phyloP scores from a whole-genome alignment of 768 basidiomycete species.

The Gymnopilus junonius region DNA sequence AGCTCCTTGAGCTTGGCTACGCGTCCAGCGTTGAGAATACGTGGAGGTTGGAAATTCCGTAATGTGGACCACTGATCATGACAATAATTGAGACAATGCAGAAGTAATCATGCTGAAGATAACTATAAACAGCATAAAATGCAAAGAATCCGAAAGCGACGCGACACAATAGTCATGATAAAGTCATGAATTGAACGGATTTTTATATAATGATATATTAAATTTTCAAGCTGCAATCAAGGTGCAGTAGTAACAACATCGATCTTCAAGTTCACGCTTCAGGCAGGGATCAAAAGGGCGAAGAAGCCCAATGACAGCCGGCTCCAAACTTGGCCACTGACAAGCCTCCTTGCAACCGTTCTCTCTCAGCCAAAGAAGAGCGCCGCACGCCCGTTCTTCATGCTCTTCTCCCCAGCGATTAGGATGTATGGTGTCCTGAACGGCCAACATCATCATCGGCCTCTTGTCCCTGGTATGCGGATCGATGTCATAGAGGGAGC shows the following conservation, averaged over 20 bases:
- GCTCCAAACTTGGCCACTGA: not conserved
- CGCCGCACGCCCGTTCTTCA: not conserved
- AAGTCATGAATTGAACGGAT: too few relatives aligned
- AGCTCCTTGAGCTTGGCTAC: too few relatives aligned
- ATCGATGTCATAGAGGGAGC: not conserved
- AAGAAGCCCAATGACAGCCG: not conserved
- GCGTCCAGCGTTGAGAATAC: not conserved
- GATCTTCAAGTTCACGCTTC: too few relatives aligned
- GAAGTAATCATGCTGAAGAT: not conserved
- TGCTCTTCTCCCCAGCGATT: not conserved
- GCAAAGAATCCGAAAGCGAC: not conserved
- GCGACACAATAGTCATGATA: not conserved
- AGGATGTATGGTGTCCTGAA: not conserved
- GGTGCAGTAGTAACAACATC: too few relatives aligned
- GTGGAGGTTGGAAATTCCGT: not conserved
- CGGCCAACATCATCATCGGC: slow-evolving; percentile 1
- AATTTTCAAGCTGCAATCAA: too few relatives aligned
- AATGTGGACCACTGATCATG: not conserved
- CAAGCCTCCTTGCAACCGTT: not conserved
- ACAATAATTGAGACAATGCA: not conserved
- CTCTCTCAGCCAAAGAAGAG: not conserved
- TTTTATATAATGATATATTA: too few relatives aligned
- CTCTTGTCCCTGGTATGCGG: not conserved
- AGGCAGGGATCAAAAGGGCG: too few relatives aligned
- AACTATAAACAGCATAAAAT: not conserved